Base-by-base conservation (phyloP, 1,284 basidiomycete species). In the Kwoniella shivajii region DNA sequence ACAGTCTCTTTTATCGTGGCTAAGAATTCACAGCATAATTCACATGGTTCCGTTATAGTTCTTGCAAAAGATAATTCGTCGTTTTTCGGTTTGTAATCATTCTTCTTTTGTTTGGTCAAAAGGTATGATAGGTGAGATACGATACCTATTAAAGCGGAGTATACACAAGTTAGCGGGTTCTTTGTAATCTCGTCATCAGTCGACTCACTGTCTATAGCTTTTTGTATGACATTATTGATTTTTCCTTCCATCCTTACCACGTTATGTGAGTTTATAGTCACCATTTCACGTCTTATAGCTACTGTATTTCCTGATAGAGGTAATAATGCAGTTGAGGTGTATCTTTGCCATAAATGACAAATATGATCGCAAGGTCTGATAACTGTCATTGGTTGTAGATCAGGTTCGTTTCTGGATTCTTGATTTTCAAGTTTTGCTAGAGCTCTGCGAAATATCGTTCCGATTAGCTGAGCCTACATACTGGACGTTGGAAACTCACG, bases 271-370 rank as follows among this genome's bases (percentile, higher is more conserved):
- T 96, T 95, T 80, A 92, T 96, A 20, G 90, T 86, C 18, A 86
- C 84, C 90, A 98, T 95, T 76, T 99, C 96, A 27, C 95, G 85
- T 39, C 96, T 85, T 33, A 89, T 84, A 0, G 92, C 93, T 1
- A 95, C 89, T 0, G 89, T 90, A 6, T 86, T 85, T 55, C 86
- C 87, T 0, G 92, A 88, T 4, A 99, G 82, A 0, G 96, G 95
- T 10, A 98, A 82, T 6, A 99, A 78, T 0, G 94, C 95, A 16
- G 91, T 90, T 44, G 88, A 88, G 65, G 92, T 86, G 77, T 99
- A 99, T 74, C 92, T 89, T 75, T 99, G 96, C 94, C 94, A 98
- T 3, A 99, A 83, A 71, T 96, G 90, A 68, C 89, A 90, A 57
- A 96, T 88, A 50, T 96, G 84, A 75, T 96, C 93, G n/a, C 89